phyloP scores from a whole-genome alignment of 306 rosid species.

The Carpinus viminea region DNA sequence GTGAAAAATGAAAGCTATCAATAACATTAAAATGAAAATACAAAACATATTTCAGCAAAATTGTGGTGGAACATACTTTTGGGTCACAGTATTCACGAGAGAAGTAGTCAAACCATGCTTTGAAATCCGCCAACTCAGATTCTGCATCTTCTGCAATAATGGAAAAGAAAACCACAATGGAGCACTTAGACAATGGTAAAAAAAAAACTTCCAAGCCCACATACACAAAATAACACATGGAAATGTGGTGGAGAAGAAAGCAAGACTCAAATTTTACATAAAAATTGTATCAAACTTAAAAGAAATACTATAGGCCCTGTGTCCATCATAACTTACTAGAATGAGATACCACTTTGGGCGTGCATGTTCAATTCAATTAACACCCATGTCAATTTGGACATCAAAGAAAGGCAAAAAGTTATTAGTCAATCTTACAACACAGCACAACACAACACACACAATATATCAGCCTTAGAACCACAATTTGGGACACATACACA shows the following conservation, averaged over 20 bases:
- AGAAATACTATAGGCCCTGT: background rate
- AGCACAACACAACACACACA: background rate
- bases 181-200: constrained; percentile 5
- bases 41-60: constrained; percentile 15
- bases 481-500: too few species aligned
- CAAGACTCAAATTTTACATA: background rate
- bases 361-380: background rate
- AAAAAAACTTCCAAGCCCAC: background rate
- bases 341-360: background rate
- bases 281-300: background rate
- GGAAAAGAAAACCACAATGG: constrained; percentile 11
- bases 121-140: constrained; percentile 66
- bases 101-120: constrained; percentile 45
- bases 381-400: background rate
- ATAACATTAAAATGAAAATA: constrained; percentile 19
- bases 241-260: background rate
- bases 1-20: constrained; percentile 29
- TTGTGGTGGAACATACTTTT: constrained; percentile 45
- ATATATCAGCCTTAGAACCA: background rate
- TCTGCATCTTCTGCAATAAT: constrained; percentile 48
- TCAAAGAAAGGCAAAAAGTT: background rate
- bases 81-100: constrained; percentile 30
- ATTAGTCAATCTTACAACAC: background rate
- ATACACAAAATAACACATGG: background rate
- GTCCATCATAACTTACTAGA: background rate